These are phyloP conservation scores for Cryptococcus sp. DNA, from an alignment of 1,284 basidiomycete genomes.

Conservation along the genomic window DNA sequence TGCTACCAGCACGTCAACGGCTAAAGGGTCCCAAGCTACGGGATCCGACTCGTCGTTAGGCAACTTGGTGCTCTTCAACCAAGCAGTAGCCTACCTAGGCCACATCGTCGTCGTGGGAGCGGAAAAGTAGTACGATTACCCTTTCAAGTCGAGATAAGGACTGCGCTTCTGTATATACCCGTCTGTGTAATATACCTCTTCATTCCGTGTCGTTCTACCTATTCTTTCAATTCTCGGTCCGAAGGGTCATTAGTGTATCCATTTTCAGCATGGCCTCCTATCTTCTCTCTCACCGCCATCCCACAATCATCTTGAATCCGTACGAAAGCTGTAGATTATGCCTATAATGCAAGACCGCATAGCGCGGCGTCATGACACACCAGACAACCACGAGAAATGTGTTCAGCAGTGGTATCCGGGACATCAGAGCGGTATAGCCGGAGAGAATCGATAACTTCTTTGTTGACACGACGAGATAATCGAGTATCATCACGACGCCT, in stretches of 20 bases:
- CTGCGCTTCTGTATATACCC: too few species aligned
- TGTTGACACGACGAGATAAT: too few species aligned
- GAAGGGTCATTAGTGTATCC: too few species aligned
- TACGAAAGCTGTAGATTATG: neutral
- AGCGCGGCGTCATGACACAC: too few species aligned
- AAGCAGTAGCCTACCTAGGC: constrained; percentile 41
- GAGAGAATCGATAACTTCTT: too few species aligned
- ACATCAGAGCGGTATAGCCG: too few species aligned
- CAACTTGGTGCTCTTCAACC: constrained; percentile 40
- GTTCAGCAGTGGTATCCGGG: too few species aligned
- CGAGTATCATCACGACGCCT: neutral
- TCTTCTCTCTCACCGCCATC: neutral
- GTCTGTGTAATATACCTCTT: too few species aligned
- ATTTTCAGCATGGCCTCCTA: too few species aligned
- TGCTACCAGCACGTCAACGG: constrained; percentile 6
- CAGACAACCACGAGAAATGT: too few species aligned
- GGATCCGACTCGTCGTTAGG: constrained; percentile 16
- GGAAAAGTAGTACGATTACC: constrained; percentile 7
- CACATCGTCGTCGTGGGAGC: constrained; percentile 43
- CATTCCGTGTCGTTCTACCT: too few species aligned
- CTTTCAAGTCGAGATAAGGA: neutral
- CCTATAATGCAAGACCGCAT: neutral
- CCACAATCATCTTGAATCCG: neutral
- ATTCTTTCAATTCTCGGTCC: too few species aligned
- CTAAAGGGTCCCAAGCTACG: constrained; percentile 9